Evolutionary conservation across 2,329 filamentous ascomycete genomes (phyloP).

Genomic region (Geoglossum cookeanum): DNA sequence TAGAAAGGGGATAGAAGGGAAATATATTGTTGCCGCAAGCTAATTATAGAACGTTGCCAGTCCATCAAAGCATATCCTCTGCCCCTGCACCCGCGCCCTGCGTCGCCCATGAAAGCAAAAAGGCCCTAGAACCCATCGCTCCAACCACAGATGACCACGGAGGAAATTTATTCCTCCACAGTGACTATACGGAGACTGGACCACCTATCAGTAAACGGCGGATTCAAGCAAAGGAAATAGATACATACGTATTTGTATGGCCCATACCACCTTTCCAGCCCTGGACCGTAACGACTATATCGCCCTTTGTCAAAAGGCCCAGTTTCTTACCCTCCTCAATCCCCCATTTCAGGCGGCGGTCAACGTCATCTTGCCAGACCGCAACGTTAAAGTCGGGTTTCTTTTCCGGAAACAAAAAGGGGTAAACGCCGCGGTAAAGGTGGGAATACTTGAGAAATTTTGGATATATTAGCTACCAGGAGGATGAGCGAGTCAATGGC

Average conservation of each 20-base stretch:
- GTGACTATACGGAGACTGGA: background rate
- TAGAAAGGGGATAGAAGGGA: too few species aligned
- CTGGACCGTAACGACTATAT: slow-evolving; percentile 67
- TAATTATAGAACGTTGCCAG: background rate
- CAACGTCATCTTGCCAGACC: slow-evolving; percentile 98
- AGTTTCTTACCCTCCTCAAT: slow-evolving; percentile 74
- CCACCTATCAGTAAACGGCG: background rate
- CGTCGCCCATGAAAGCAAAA: background rate
- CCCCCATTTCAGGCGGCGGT: slow-evolving; percentile 93
- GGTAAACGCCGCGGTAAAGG: slow-evolving; percentile 93
- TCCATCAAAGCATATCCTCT: background rate
- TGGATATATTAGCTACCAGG: slow-evolving; percentile 3
- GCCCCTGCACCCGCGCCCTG: background rate
- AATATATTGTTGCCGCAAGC: too few species aligned
- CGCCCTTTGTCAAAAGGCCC: slow-evolving; percentile 50
- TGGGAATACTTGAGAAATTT: slow-evolving; percentile 48
- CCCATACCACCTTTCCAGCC: slow-evolving; percentile 86
- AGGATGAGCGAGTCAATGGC: background rate
- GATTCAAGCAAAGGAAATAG: background rate
- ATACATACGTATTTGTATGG: slow-evolving; percentile 55
- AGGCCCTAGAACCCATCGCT: background rate
- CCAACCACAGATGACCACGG: background rate
- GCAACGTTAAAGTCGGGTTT: slow-evolving; percentile 89
- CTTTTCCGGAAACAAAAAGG: slow-evolving; percentile 79
- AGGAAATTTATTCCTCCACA: background rate